A percentile compares a stretch with the other conserved stretches of the same genome.
phyloP scores from a whole-genome alignment of 2,329 filamentous ascomycete species.

The Graphiopsis chlorocephala region DNA sequence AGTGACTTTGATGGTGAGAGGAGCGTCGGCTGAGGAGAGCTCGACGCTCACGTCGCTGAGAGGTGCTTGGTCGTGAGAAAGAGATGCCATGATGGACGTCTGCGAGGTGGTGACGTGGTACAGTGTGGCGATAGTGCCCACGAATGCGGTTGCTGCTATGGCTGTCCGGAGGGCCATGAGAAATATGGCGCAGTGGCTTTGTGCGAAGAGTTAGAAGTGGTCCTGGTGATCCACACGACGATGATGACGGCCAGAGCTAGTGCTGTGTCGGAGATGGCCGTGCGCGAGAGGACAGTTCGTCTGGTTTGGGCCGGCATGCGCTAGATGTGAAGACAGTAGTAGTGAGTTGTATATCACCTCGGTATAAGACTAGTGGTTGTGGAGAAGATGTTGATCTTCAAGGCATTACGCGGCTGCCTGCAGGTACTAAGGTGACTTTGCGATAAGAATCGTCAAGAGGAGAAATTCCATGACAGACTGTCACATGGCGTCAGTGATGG shows the following conservation, averaged over 20 bases:
- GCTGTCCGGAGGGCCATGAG: constrained; percentile 13
- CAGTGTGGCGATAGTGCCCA: constrained; percentile 9
- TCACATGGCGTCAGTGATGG: not conserved
- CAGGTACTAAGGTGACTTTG: not conserved
- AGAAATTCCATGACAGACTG: not conserved
- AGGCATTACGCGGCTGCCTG: not conserved
- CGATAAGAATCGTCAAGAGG: not conserved
- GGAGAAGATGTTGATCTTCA: not conserved
- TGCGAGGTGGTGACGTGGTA: constrained; percentile 11
- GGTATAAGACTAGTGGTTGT: not conserved
- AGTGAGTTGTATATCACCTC: not conserved
- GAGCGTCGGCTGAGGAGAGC: constrained; percentile 5
- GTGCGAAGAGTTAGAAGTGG: not conserved
- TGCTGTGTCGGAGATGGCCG: not conserved
- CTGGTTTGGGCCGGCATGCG: not conserved
- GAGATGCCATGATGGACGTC: constrained; percentile 4
- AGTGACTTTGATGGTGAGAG: constrained; percentile 33
- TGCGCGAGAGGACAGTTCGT: not conserved
- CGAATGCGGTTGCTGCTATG: constrained; percentile 8
- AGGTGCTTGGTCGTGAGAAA: not conserved
- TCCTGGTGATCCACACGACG: not conserved
- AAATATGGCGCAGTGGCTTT: not conserved
- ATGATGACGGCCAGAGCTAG: not conserved
- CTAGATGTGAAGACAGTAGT: not conserved
- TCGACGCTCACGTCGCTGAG: constrained; percentile 2